Evolutionary conservation across 257 asterid species (phyloP).

Genomic region (Fraxinus cuspidata): DNA sequence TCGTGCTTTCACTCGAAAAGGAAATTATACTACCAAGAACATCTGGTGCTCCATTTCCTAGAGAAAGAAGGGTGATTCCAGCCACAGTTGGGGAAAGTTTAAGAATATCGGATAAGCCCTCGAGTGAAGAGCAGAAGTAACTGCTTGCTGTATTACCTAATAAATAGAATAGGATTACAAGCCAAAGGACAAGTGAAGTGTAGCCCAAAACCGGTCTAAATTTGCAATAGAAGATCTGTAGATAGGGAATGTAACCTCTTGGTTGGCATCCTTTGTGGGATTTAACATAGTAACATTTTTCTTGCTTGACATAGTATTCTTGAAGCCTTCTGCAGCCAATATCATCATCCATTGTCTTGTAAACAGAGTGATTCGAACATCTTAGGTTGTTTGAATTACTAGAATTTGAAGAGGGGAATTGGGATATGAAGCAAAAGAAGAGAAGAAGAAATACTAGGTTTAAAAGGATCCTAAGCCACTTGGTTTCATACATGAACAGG

Average conservation of each 20-base stretch:
- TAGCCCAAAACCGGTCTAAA: slow-evolving; percentile 31
- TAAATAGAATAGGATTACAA: slow-evolving; percentile 35
- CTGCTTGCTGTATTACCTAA: slow-evolving; percentile 39
- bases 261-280: slow-evolving; percentile 33
- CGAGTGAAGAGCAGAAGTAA: slow-evolving; percentile 41
- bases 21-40: slow-evolving; percentile 30
- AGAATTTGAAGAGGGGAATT: neutral
- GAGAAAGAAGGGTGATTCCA: slow-evolving; percentile 38
- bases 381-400: neutral
- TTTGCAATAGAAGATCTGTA: slow-evolving; percentile 37
- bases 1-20: slow-evolving; percentile 26
- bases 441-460: slow-evolving; percentile 20
- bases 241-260: slow-evolving; percentile 33
- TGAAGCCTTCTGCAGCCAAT: slow-evolving; percentile 26
- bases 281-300: slow-evolving; percentile 34
- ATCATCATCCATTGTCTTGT: slow-evolving; percentile 3
- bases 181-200: slow-evolving; percentile 24
- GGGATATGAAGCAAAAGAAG: slow-evolving; percentile 4
- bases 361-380: neutral
- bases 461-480: neutral
- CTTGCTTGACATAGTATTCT: neutral
- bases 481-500: slow-evolving; percentile 9
- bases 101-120: slow-evolving; percentile 26
- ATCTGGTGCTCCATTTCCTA: slow-evolving; percentile 47
- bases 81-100: slow-evolving; percentile 35